These are phyloP conservation scores for Psilocybe cyanescens DNA, from an alignment of 768 basidiomycete species.

Conservation along the genomic window DNA sequence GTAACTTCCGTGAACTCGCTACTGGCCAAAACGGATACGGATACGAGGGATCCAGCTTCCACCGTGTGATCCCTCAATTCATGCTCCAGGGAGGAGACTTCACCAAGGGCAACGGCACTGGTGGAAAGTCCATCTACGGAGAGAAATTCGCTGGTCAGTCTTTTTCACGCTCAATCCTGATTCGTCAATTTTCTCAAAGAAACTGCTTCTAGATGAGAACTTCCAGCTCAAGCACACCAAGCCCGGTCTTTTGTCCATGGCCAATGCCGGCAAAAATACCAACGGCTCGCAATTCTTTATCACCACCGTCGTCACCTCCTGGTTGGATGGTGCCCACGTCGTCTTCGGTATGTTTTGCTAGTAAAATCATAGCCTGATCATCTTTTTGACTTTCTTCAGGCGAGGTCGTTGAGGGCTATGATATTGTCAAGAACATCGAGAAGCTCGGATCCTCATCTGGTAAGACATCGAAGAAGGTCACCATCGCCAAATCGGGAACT, in stretches of 20 bases:
- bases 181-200: not conserved
- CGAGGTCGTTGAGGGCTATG: constrained; percentile 69
- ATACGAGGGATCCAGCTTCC: constrained; percentile 74
- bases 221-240: constrained; percentile 76
- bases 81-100: constrained; percentile 96
- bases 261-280: constrained; percentile 81
- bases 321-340: constrained; percentile 72
- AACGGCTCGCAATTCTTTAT: constrained; percentile 95
- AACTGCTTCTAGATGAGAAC: constrained; percentile 72
- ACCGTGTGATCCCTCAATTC: constrained; percentile 84
- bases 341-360: constrained; percentile 61
- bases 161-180: not conserved
- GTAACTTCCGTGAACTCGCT: constrained; percentile 89
- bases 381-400: constrained; percentile 33
- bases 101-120: constrained; percentile 69
- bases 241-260: constrained; percentile 75
- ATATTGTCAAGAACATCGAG: constrained; percentile 54
- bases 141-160: constrained; percentile 62
- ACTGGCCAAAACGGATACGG: constrained; percentile 78
- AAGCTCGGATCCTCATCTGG: constrained; percentile 40
- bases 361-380: no score
- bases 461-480: constrained; percentile 45
- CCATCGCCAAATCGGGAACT: constrained; percentile 59
- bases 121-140: constrained; percentile 83
- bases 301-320: constrained; percentile 77